Evolutionary conservation across 352 stramenopile species (phyloP).

Genomic region (Phytopythium oedochilum): DNA sequence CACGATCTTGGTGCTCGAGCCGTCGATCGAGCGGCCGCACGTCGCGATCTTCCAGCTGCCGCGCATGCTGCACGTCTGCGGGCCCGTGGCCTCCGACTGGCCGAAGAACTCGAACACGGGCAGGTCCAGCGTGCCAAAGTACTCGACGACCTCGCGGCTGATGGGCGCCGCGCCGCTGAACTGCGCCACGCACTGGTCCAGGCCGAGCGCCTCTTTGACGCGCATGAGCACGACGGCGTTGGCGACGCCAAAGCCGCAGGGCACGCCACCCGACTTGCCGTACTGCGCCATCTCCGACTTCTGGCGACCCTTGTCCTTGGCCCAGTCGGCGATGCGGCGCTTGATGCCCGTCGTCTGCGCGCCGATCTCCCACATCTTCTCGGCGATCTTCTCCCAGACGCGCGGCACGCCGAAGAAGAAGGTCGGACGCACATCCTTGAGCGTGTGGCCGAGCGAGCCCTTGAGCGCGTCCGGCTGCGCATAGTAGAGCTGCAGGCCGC

Average conservation of each 20-base stretch:
- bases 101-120: constrained; percentile 93
- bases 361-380: constrained; percentile 86
- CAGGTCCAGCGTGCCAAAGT: constrained; percentile 94
- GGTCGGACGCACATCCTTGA: constrained; percentile 85
- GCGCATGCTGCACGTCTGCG: constrained; percentile 70
- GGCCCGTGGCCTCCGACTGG: constrained; percentile 89
- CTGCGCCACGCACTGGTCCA: constrained; percentile 82
- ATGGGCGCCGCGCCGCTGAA: constrained; percentile 91
- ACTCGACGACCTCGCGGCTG: constrained; percentile 90
- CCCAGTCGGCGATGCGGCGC: constrained; percentile 89
- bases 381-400: constrained; percentile 92
- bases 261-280: constrained; percentile 75
- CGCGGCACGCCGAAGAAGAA: constrained; percentile 90
- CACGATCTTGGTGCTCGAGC: constrained; percentile 53
- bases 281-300: constrained; percentile 85
- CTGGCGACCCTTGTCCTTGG: constrained; percentile 80
- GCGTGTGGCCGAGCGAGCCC: constrained; percentile 76
- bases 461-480: constrained; percentile 89
- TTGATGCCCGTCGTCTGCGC: constrained; percentile 88
- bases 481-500: constrained; percentile 79
- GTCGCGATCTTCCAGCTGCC: constrained; percentile 89
- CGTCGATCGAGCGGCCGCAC: constrained; percentile 74
- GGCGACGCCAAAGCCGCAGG: constrained; percentile 88
- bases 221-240: constrained; percentile 84
- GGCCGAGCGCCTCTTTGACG: constrained; percentile 86